Percentiles rank a stretch among this genome's conserved stretches.
phyloP scores from a whole-genome alignment of 495 filamentous ascomycete species.

The Glonium stellatum region DNA sequence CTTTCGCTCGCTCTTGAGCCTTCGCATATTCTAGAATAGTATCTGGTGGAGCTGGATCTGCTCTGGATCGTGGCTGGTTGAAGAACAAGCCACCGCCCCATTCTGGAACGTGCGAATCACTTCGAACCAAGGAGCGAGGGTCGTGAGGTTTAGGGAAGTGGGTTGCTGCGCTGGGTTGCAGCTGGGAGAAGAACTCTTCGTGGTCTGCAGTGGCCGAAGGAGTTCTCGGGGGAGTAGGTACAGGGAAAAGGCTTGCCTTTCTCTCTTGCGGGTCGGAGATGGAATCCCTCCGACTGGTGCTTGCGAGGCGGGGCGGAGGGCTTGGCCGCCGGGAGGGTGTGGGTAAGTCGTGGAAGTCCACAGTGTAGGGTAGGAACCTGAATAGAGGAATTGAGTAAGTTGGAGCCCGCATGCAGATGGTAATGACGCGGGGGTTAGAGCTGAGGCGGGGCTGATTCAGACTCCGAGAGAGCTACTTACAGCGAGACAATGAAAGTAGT shows the following conservation, averaged over 20 bases:
- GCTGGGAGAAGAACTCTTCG: constrained; percentile 54
- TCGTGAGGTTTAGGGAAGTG: constrained; percentile 40
- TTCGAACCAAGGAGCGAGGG: constrained; percentile 40
- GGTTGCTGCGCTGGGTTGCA: constrained; percentile 35
- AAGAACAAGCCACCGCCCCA: constrained; percentile 57
- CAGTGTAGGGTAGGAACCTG: constrained; percentile 85
- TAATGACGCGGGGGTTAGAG: neutral
- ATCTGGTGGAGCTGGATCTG: constrained; percentile 59
- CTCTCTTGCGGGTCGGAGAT: constrained; percentile 38
- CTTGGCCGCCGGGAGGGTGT: constrained; percentile 2
- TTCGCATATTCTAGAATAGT: constrained; percentile 64
- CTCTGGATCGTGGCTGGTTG: constrained; percentile 68
- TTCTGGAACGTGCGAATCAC: constrained; percentile 58
- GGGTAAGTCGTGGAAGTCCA: constrained; percentile 57
- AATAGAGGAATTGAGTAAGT: constrained; percentile 2
- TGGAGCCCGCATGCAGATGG: neutral
- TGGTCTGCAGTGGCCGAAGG: constrained; percentile 57
- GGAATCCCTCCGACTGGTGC: constrained; percentile 14
- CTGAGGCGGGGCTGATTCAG: neutral
- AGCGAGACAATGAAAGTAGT: constrained; percentile 32
- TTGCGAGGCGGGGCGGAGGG: constrained; percentile 4
- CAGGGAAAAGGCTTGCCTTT: constrained; percentile 3
- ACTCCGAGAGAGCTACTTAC: constrained; percentile 21
- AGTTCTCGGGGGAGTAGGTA: constrained; percentile 47
- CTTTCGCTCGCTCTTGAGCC: constrained; percentile 33